A percentile compares a stretch with the other conserved stretches of the same genome.
Evolutionary conservation across 257 asterid species (phyloP).

Genomic region (Echium plantagineum): DNA sequence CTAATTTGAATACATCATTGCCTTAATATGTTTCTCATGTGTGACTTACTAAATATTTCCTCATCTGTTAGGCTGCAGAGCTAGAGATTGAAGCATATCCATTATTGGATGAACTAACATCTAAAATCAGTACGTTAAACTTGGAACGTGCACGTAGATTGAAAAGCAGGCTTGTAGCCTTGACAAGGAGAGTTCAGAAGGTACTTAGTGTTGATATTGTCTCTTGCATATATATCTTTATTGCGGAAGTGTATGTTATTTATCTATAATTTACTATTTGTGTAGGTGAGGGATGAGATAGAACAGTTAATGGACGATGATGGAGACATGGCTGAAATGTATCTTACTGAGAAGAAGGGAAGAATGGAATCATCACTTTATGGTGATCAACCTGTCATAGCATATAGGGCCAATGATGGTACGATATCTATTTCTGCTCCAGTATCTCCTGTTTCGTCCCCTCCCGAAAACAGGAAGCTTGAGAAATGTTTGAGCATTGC

Average conservation of each 20-base stretch:
- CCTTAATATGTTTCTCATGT: background rate
- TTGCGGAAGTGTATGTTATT: slow-evolving; percentile 13
- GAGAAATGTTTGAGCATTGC: slow-evolving; percentile 88
- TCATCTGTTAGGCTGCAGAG: slow-evolving; percentile 66
- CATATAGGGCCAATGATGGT: slow-evolving; percentile 67
- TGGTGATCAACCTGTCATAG: slow-evolving; percentile 75
- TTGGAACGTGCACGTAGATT: slow-evolving; percentile 92
- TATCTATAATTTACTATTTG: slow-evolving; percentile 4
- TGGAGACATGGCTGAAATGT: slow-evolving; percentile 99
- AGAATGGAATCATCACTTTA: slow-evolving; percentile 62
- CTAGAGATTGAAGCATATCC: slow-evolving; percentile 98
- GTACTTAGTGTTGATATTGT: slow-evolving; percentile 23
- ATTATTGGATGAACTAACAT: slow-evolving; percentile 87
- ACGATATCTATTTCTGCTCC: slow-evolving; percentile 73
- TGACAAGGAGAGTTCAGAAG: slow-evolving; percentile 97
- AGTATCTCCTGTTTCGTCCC: slow-evolving; percentile 90
- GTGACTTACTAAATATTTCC: background rate
- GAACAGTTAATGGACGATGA: slow-evolving; percentile 99
- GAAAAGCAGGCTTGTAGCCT: slow-evolving; percentile 94
- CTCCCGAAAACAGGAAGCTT: slow-evolving; percentile 77
- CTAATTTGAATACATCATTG: background rate
- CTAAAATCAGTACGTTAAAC: slow-evolving; percentile 90
- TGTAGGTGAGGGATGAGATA: slow-evolving; percentile 98
- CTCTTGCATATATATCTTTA: slow-evolving; percentile 9
- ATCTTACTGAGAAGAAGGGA: slow-evolving; percentile 86